These are phyloP conservation scores for Gamarada debralockiae DNA, from an alignment of 495 filamentous ascomycete species.

Conservation along the genomic window DNA sequence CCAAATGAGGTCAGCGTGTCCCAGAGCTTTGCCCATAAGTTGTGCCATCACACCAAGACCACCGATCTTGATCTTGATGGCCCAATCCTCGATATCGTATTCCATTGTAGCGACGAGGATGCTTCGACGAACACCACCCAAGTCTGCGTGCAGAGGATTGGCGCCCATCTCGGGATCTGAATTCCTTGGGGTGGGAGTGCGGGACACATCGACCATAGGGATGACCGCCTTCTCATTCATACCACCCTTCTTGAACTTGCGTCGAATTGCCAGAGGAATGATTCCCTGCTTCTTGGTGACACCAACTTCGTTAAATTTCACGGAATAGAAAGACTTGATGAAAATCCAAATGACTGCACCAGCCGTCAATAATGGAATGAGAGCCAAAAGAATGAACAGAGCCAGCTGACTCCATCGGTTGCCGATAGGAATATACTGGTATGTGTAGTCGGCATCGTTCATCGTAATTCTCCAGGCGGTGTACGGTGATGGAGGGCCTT, in stretches of 20 bases:
- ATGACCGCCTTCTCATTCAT: too few species aligned
- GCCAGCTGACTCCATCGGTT: constrained; percentile 53
- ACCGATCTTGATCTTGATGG: constrained; percentile 71
- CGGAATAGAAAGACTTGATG: constrained; percentile 63
- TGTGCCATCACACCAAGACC: constrained; percentile 66
- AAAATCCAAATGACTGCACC: constrained; percentile 52
- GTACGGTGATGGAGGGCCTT: constrained; percentile 46
- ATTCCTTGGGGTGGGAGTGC: too few species aligned
- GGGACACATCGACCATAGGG: too few species aligned
- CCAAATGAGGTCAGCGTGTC: constrained; percentile 68
- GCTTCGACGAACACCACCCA: constrained; percentile 36
- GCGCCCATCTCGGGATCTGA: background rate
- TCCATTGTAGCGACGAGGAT: constrained; percentile 71
- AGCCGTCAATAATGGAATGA: constrained; percentile 51
- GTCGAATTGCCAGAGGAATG: too few species aligned
- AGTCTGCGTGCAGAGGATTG: background rate
- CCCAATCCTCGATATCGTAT: constrained; percentile 72
- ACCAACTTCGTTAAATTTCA: constrained; percentile 68
- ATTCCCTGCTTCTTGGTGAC: constrained; percentile 24
- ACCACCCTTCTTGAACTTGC: too few species aligned
- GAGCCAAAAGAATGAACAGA: constrained; percentile 52
- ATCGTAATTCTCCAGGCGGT: constrained; percentile 53
- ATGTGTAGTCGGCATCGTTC: constrained; percentile 52
- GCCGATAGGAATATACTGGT: constrained; percentile 50
- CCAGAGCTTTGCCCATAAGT: constrained; percentile 66